phyloP scores from a whole-genome alignment of 352 stramenopile species.

The Pythium aristosporum region DNA sequence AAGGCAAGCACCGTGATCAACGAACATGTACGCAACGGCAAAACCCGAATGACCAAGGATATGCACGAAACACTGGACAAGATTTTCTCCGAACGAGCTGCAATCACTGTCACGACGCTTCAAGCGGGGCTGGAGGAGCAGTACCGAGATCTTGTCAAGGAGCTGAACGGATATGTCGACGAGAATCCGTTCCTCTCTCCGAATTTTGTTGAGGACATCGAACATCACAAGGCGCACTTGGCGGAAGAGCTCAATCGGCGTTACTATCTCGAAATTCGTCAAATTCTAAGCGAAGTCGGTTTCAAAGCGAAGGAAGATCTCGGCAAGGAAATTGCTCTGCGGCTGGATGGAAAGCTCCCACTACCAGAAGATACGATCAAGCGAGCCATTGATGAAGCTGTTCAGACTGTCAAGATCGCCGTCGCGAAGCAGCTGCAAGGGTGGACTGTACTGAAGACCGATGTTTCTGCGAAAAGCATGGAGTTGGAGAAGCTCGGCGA shows the following conservation, averaged over 20 bases:
- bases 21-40: slow-evolving; percentile 52
- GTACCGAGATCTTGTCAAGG: slow-evolving; percentile 33
- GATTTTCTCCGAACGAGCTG: slow-evolving; percentile 44
- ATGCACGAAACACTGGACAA: slow-evolving; percentile 61
- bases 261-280: slow-evolving; percentile 76
- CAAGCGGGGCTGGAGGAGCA: slow-evolving; percentile 59
- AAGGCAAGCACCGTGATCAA: slow-evolving; percentile 48
- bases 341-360: slow-evolving; percentile 70
- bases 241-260: slow-evolving; percentile 66
- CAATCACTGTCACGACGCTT: slow-evolving; percentile 58
- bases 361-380: slow-evolving; percentile 69
- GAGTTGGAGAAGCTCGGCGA: slow-evolving; percentile 77
- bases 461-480: slow-evolving; percentile 57
- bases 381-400: slow-evolving; percentile 47
- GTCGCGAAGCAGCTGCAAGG: slow-evolving; percentile 60
- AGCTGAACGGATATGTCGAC: slow-evolving; percentile 29
- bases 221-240: slow-evolving; percentile 63
- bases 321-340: slow-evolving; percentile 53
- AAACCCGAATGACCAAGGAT: slow-evolving; percentile 60
- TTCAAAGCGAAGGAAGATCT: slow-evolving; percentile 63
- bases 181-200: slow-evolving; percentile 36
- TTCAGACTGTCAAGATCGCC: slow-evolving; percentile 48
- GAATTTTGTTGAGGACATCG: slow-evolving; percentile 55
- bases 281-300: slow-evolving; percentile 70
- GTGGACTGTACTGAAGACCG: slow-evolving; percentile 68